Evolutionary conservation across 306 rosid genomes (phyloP).

Genomic region (Alnus glutinosa): DNA sequence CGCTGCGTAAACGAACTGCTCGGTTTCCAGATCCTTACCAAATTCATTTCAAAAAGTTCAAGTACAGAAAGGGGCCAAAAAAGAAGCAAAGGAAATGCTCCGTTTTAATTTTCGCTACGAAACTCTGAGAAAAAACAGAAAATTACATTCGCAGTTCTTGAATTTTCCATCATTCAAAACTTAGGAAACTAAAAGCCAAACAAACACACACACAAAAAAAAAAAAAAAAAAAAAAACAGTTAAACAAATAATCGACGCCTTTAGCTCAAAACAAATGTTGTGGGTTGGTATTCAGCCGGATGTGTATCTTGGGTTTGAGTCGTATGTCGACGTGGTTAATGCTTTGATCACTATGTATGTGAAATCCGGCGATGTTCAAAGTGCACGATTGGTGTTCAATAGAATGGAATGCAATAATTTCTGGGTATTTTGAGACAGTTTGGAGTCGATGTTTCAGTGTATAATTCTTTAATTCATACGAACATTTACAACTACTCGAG

Average conservation of each 20-base stretch:
- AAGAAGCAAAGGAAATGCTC: not conserved
- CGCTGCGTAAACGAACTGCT: constrained; percentile 85
- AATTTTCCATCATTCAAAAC: not conserved
- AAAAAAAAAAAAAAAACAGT: not conserved
- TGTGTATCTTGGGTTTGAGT: too few relatives aligned
- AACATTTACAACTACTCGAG: too few relatives aligned
- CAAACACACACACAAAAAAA: too few relatives aligned
- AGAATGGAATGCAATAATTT: too few relatives aligned
- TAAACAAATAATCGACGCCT: not conserved
- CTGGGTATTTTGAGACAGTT: too few relatives aligned
- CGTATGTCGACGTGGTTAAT: too few relatives aligned
- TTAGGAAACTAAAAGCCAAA: not conserved
- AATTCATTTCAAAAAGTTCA: constrained; percentile 11
- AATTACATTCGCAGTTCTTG: not conserved
- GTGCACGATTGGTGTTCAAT: too few relatives aligned
- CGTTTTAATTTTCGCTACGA: not conserved
- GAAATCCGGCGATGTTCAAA: too few relatives aligned
- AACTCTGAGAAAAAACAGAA: not conserved
- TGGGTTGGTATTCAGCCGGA: too few relatives aligned
- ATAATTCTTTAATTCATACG: too few relatives aligned
- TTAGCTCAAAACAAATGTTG: not conserved
- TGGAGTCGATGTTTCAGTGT: too few relatives aligned
- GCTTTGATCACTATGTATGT: too few relatives aligned
- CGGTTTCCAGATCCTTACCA: constrained; percentile 76
- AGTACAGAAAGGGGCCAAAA: not conserved